A percentile compares a stretch with the other conserved stretches of the same genome.
Conservation (phyloP, 106 monocot genomes). For the Ottelia alismoides region DNA sequence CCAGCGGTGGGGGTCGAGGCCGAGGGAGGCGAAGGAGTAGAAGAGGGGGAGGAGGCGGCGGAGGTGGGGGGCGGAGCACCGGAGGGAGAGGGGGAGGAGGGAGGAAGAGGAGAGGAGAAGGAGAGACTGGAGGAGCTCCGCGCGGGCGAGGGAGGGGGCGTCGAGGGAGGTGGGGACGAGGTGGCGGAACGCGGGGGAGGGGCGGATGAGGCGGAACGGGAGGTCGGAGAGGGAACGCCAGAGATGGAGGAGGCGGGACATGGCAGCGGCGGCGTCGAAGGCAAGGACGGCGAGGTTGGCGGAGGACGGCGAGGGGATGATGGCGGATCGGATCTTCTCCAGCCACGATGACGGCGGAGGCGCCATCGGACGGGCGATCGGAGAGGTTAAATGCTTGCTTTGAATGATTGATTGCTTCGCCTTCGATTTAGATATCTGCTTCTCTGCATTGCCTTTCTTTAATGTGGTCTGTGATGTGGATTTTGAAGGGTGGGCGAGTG, state of each 20-base stretch:
- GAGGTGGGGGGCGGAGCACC: too few species aligned
- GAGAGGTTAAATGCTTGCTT: too few species aligned
- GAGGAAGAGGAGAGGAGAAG: slow-evolving; percentile 13
- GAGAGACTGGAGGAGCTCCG: slow-evolving; percentile 41
- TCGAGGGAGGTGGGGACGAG: slow-evolving; percentile 51
- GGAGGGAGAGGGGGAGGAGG: too few species aligned
- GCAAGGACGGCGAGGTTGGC: slow-evolving; percentile 37
- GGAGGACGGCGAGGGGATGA: slow-evolving; percentile 5
- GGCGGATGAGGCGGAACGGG: slow-evolving; percentile 24
- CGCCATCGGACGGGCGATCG: too few species aligned
- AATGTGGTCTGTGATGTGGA: too few species aligned
- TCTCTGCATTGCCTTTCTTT: too few species aligned
- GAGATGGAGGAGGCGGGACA: slow-evolving; percentile 59
- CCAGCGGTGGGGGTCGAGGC: slow-evolving; percentile 32
- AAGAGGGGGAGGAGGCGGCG: slow-evolving; percentile 15
- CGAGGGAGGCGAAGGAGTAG: slow-evolving; percentile 13
- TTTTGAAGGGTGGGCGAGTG: too few species aligned
- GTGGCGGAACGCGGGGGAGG: slow-evolving; percentile 29
- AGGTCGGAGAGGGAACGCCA: slow-evolving; percentile 48
- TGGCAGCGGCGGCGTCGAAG: slow-evolving; percentile 50
- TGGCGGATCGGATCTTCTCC: slow-evolving; percentile 13
- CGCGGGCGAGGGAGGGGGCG: slow-evolving; percentile 45
- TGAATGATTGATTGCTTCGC: too few species aligned
- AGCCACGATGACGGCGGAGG: too few species aligned
- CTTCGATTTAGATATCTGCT: too few species aligned